phyloP scores from a whole-genome alignment of 2,329 filamentous ascomycete species.

The Didymella pomorum region DNA sequence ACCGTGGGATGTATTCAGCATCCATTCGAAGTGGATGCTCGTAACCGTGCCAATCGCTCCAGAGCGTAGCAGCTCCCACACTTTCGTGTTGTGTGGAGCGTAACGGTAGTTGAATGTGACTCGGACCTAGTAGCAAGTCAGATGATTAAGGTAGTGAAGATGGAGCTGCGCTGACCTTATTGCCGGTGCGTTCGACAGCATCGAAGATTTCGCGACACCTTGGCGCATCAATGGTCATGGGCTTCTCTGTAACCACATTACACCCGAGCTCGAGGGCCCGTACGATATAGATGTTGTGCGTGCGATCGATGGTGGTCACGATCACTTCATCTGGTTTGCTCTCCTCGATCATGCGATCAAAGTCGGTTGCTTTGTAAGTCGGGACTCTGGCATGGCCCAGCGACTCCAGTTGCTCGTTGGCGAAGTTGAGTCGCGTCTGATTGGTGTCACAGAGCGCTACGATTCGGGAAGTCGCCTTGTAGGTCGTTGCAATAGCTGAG shows the following conservation, averaged over 20 bases:
- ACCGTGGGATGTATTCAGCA: constrained; percentile 68
- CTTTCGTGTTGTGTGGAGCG: constrained; percentile 70
- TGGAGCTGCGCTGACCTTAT: constrained; percentile 46
- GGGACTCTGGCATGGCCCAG: constrained; percentile 61
- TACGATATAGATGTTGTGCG: constrained; percentile 68
- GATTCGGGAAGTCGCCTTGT: constrained; percentile 59
- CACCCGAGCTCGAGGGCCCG: constrained; percentile 67
- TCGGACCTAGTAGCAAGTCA: constrained; percentile 51
- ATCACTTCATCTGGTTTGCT: constrained; percentile 68
- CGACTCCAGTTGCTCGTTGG: constrained; percentile 58
- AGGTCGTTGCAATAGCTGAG: constrained; percentile 64
- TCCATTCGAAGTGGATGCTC: constrained; percentile 69
- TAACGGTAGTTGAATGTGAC: constrained; percentile 72
- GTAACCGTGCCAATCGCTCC: constrained; percentile 66
- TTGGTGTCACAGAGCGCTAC: constrained; percentile 69
- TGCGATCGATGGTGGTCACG: constrained; percentile 69
- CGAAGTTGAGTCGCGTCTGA: constrained; percentile 66
- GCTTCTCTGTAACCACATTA: constrained; percentile 70
- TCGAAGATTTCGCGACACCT: constrained; percentile 64
- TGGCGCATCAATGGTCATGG: constrained; percentile 68
- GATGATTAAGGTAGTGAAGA: constrained; percentile 25
- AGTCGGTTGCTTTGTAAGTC: constrained; percentile 63
- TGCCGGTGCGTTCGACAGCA: constrained; percentile 55
- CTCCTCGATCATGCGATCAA: constrained; percentile 66
- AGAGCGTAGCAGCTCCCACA: constrained; percentile 62